These are phyloP conservation scores for Eutypella sp. DNA, from an alignment of 2,329 filamentous ascomycete species.

Conservation along the genomic window DNA sequence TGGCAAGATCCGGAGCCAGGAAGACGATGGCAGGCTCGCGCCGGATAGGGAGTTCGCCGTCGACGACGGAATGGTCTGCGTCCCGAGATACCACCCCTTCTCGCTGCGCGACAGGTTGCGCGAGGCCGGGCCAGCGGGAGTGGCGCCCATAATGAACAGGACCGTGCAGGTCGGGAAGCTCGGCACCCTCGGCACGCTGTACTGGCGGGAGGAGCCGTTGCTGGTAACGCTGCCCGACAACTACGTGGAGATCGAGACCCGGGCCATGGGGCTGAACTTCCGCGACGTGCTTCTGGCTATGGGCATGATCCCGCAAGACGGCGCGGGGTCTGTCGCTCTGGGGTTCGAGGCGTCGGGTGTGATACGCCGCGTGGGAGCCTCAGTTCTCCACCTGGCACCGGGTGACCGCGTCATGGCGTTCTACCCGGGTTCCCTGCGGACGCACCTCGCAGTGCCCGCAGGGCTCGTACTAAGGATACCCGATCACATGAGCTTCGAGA, in stretches of 20 bases:
- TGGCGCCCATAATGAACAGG: constrained; percentile 7
- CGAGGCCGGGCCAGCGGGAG: not conserved
- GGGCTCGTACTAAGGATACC: constrained; percentile 12
- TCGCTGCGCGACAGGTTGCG: constrained; percentile 17
- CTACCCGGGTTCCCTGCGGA: constrained; percentile 11
- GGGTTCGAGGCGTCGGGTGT: constrained; percentile 12
- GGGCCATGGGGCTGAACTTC: constrained; percentile 16
- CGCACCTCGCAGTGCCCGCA: constrained; percentile 6
- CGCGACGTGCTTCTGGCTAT: constrained; percentile 12
- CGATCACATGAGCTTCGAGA: constrained; percentile 10
- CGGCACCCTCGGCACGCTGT: constrained; percentile 13
- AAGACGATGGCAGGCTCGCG: constrained; percentile 14
- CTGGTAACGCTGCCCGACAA: constrained; percentile 1
- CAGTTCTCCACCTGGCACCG: constrained; percentile 6
- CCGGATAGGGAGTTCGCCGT: constrained; percentile 29
- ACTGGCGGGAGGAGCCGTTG: constrained; percentile 13
- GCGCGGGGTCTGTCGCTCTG: constrained; percentile 17
- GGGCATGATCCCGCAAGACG: constrained; percentile 8
- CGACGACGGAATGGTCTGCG: constrained; percentile 18
- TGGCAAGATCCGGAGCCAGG: constrained; percentile 14
- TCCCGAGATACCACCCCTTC: constrained; percentile 24
- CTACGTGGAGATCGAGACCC: constrained; percentile 12
- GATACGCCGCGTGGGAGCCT: constrained; percentile 8
- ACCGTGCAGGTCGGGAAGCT: constrained; percentile 10
- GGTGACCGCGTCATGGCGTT: constrained; percentile 13